phyloP scores from a whole-genome alignment of 2,329 filamentous ascomycete genomes.

The Arthroderma sp. region DNA sequence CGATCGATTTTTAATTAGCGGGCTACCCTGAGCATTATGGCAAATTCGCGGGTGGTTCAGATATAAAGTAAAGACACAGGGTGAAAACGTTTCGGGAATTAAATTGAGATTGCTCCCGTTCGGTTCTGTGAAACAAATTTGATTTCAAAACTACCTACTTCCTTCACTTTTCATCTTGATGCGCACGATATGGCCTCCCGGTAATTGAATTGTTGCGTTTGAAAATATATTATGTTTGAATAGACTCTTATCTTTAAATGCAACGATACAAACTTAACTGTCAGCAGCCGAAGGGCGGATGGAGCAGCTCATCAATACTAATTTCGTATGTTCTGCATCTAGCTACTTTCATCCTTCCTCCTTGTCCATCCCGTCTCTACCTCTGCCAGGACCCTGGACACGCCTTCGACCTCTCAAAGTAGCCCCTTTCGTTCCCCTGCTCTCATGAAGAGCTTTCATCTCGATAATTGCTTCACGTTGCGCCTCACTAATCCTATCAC shows the following conservation, averaged over 20 bases:
- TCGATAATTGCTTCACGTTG: slow-evolving; percentile 64
- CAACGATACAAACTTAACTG: neutral
- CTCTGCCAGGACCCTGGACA: slow-evolving; percentile 38
- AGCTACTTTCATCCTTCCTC: slow-evolving; percentile 48
- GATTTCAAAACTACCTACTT: neutral
- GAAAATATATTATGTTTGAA: neutral
- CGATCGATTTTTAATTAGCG: too few relatives aligned
- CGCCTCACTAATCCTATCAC: slow-evolving; percentile 64
- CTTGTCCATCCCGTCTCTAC: slow-evolving; percentile 56
- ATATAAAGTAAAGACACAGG: too few relatives aligned
- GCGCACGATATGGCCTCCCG: neutral
- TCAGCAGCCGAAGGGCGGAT: neutral
- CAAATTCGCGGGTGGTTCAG: too few relatives aligned
- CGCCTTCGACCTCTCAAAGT: slow-evolving; percentile 39
- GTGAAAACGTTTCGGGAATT: neutral
- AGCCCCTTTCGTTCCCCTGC: slow-evolving; percentile 38
- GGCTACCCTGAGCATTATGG: too few relatives aligned
- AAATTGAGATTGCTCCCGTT: slow-evolving; percentile 1
- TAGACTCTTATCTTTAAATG: neutral
- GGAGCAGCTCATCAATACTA: neutral
- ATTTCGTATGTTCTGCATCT: too few relatives aligned
- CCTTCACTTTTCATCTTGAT: neutral
- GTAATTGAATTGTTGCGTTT: neutral
- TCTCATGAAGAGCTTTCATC: slow-evolving; percentile 69
- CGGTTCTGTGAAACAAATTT: neutral